Evolutionary conservation across 2,329 filamentous ascomycete species (phyloP), one percentile per base, ranked within the genome.

Genomic region (Xylaria polymorpha): DNA sequence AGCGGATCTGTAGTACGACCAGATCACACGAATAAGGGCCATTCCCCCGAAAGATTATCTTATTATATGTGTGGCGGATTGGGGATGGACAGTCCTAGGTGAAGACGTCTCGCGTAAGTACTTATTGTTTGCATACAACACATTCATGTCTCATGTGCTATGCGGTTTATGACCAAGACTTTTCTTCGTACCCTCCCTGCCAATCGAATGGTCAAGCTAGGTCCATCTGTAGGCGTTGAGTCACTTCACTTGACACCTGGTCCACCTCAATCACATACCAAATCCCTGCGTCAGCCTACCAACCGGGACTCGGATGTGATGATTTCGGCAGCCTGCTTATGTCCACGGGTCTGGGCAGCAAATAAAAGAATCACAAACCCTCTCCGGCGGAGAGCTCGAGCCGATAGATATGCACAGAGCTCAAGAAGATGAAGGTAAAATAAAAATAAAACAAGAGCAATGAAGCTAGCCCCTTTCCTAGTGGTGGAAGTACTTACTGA

Each of bases 231-330:
- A 59, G 51, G 41, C 2, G 35, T 62, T 48, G 61, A 68, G 62
- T 68, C 66, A 71, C 66, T 51, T 66, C 37, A 66, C 37, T 39
- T 44, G 2, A 39, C 22, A 37, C 59, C 59, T 62, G 37, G 60
- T 32, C 39, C 46, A 37, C 35, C 35, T 61, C 57, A 53, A 62
- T 51, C 48, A 57, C 37, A 55, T 59, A 46, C 39, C 53, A 37
- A 56, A 58, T 14, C 68, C 68, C 61, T 65, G 65, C 57, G 32
- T 61, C 61, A 55, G n/a, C 48, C 56, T 57, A 64, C 48, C 51
- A 53, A 51, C 51, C 57, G 44, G 35, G 58, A 37, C 48, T 29
- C 59, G 29, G 46, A 62, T 55, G 53, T 48, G 44, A 48, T 55
- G 25, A 29, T 39, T 29, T 39, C 61, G 37, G 56, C 20, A 15